Conservation (phyloP, 1,284 basidiomycete genomes). For the Cryptococcus deneoformans region DNA sequence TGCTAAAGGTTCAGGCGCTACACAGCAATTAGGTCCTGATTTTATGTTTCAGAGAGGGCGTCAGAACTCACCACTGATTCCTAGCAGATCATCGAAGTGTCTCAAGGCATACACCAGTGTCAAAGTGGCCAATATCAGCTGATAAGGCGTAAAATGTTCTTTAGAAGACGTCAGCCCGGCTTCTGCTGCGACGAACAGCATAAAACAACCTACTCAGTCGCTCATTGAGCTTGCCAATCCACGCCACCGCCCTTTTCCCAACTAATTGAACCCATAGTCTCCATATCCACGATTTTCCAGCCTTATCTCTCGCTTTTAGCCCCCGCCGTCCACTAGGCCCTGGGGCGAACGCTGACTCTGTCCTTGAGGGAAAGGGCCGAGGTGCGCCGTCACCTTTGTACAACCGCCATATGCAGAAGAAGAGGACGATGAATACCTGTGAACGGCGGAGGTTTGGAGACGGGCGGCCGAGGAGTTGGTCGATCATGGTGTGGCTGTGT, state of each 20-base stretch:
- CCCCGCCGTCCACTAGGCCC: constrained; percentile 6
- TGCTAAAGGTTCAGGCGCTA: constrained; percentile 90
- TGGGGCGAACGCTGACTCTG: background rate
- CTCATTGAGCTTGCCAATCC: constrained; percentile 42
- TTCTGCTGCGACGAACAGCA: too few species aligned
- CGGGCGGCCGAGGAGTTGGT: constrained; percentile 75
- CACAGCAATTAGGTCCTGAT: background rate
- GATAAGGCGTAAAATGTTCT: constrained; percentile 93
- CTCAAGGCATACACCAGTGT: constrained; percentile 80
- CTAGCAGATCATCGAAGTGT: constrained; percentile 83
- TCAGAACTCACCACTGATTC: constrained; percentile 65
- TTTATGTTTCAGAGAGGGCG: background rate
- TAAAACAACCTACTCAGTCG: constrained; percentile 35
- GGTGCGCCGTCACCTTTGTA: constrained; percentile 60
- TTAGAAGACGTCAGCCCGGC: constrained; percentile 3
- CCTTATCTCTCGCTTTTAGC: constrained; percentile 4
- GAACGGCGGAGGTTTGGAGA: constrained; percentile 70
- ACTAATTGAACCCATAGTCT: constrained; percentile 30
- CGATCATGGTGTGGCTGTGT: constrained; percentile 60
- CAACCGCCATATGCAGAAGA: constrained; percentile 87
- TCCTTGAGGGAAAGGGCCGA: constrained; percentile 3
- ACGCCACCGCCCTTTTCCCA: constrained; percentile 32
- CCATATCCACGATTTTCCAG: constrained; percentile 24
- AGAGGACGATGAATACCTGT: constrained; percentile 77
- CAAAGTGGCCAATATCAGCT: constrained; percentile 80